Base-by-base conservation (phyloP, 257 asterid species). In the Solanum chmielewskii region DNA sequence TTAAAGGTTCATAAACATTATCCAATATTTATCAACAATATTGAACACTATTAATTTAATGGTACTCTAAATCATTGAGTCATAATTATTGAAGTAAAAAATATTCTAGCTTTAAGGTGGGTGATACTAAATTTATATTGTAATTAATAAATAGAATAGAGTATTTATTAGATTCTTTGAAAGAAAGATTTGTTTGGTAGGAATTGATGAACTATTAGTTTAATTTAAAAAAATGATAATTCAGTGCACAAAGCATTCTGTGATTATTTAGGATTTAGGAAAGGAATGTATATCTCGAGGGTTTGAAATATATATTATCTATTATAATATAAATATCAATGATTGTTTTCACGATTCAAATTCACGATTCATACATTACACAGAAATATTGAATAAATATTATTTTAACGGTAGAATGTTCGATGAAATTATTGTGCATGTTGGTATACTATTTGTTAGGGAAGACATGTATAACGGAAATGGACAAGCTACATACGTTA, bases 241-340 rank as follows among this genome's bases (percentile, higher is more conserved):
- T 14, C 1, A 15, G 23, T 68, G 6, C 0, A 7, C 1, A 14
- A 69, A 31, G 0, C 0, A 14, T 29, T 29, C 1, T 1, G 7
- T 3, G 1, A 12, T 66, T 12, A 25, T 12, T 29, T 4, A 2
- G 20, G 0, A 52, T 52, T 52, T 9, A 5, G 10, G 1, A 52
- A 52, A 15, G 3, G 1, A 6, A 0, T 8, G 0, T 6, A 49
- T 16, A 49, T 1, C 9, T 15, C 21, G 18, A 49, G 60, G 10
- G 60, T 52, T 9, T 52, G 60, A 52, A 16, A 16, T 49, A 49
- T 15, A 15, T 5, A 6, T 8, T 2, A 1, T 13, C 23, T 29
- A 12, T 3, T 15, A 5, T n/a, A 11, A 11, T n/a, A 7, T 1
- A n/a, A 66, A 25, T 25, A 66, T 66, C 1, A 66, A 5, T 11